These are phyloP conservation scores for Pseudogymnoascus sp. DNA, from an alignment of 2,329 filamentous ascomycete genomes.

Conservation along the genomic window DNA sequence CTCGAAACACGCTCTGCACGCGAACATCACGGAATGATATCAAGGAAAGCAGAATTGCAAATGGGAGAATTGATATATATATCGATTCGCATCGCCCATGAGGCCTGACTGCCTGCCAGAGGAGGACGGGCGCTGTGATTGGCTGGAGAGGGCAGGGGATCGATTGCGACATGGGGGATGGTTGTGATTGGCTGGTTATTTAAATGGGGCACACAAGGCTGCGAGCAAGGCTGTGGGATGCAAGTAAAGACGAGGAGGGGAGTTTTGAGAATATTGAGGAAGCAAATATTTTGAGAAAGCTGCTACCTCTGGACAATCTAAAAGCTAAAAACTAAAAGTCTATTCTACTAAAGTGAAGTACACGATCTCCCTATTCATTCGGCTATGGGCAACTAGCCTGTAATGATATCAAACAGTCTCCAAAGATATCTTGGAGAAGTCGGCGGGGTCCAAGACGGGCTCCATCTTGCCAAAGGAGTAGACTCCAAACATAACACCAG, in stretches of 20 bases:
- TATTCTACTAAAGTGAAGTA: not conserved
- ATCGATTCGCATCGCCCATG: not conserved
- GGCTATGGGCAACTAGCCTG: not conserved
- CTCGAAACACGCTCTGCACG: not conserved
- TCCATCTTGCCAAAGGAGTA: constrained; percentile 17
- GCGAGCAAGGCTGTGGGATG: too few species aligned
- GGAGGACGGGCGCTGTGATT: not conserved
- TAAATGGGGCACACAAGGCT: too few species aligned
- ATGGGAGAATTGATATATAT: constrained; percentile 4
- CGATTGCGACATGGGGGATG: not conserved
- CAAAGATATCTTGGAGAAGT: constrained; percentile 11
- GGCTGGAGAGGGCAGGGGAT: not conserved
- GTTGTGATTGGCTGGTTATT: not conserved
- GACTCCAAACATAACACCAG: constrained; percentile 16
- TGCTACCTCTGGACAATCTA: not conserved
- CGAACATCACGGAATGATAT: not conserved
- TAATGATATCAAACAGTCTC: not conserved
- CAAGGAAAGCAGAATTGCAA: not conserved
- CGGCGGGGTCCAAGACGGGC: constrained; percentile 15
- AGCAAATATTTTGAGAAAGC: constrained; percentile 4
- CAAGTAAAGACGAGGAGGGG: too few species aligned
- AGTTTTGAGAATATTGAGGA: constrained; percentile 6
- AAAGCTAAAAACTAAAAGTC: not conserved
- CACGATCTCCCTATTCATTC: not conserved
- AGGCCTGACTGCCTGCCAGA: not conserved